Conservation (phyloP, 768 basidiomycete species). For the Lentinula guzmanii region DNA sequence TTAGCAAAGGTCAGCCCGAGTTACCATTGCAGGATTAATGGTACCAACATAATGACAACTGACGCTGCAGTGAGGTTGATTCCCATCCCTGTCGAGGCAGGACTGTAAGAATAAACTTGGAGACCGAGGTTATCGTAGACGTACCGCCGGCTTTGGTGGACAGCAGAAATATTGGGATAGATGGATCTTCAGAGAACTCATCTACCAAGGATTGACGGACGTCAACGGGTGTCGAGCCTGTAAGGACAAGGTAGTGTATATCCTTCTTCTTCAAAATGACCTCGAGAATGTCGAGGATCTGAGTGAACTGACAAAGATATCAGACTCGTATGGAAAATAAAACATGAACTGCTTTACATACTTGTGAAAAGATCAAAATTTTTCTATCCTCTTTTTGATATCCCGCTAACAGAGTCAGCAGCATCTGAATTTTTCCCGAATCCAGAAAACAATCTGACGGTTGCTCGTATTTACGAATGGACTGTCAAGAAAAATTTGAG, state of each 20-base stretch:
- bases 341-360: slow-evolving; percentile 48
- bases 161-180: slow-evolving; percentile 83
- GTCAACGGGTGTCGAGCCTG: slow-evolving; percentile 91
- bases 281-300: slow-evolving; percentile 91
- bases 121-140: slow-evolving; percentile 1
- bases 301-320: slow-evolving; percentile 66
- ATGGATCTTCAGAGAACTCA: slow-evolving; percentile 86
- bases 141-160: slow-evolving; percentile 85
- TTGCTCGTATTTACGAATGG: slow-evolving; percentile 68
- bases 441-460: slow-evolving; percentile 72
- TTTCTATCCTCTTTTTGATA: slow-evolving; percentile 70
- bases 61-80: slow-evolving; percentile 96
- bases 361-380: slow-evolving; percentile 93
- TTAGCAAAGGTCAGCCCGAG: not conserved
- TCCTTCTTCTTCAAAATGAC: slow-evolving; percentile 66
- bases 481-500: slow-evolving; percentile 31
- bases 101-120: not conserved
- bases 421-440: slow-evolving; percentile 78
- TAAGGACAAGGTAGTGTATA: slow-evolving; percentile 77
- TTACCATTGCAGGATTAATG: not conserved
- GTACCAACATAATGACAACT: slow-evolving; percentile 81
- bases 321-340: not conserved
- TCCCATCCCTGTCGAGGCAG: slow-evolving; percentile 57
- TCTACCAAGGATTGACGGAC: slow-evolving; percentile 91
- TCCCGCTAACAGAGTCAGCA: slow-evolving; percentile 64